Percentiles rank a stretch among this genome's conserved stretches.
Conservation (phyloP, 2,329 filamentous ascomycete genomes). For the Didymella arachidicola region DNA sequence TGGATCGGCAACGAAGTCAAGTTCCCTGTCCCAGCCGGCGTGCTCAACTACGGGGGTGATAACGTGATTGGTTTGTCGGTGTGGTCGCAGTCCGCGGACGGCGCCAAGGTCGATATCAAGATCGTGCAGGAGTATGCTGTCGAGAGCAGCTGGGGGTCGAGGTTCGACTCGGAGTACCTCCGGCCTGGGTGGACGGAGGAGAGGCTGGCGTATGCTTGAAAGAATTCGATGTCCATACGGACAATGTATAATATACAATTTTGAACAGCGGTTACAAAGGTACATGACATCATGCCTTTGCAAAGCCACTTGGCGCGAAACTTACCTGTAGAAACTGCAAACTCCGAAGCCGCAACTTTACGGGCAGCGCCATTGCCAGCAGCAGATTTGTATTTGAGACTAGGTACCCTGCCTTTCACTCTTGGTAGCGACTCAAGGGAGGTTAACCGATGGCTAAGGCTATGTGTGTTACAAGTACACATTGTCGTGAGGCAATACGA, state of each 20-base stretch:
- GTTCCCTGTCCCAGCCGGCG: slow-evolving; percentile 67
- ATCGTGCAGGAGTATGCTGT: slow-evolving; percentile 64
- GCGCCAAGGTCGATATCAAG: slow-evolving; percentile 59
- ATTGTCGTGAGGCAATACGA: no score
- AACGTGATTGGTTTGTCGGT: slow-evolving; percentile 67
- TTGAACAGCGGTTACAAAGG: no score
- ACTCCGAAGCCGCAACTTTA: no score
- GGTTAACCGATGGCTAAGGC: no score
- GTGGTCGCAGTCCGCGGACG: slow-evolving; percentile 65
- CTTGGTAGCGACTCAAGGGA: no score
- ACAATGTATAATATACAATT: not conserved
- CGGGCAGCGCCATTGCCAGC: no score
- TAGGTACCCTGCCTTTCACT: no score
- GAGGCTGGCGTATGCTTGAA: slow-evolving; percentile 43
- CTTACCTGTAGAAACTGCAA: no score
- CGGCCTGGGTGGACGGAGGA: slow-evolving; percentile 60
- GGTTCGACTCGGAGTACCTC: slow-evolving; percentile 58
- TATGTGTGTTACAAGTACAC: no score
- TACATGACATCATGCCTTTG: no score
- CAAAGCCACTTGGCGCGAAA: no score
- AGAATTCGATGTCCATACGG: not conserved
- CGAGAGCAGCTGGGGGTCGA: slow-evolving; percentile 61
- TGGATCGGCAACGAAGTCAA: slow-evolving; percentile 67
- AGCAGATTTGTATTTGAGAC: no score
- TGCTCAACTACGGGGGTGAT: slow-evolving; percentile 65